Evolutionary conservation across 2,329 filamentous ascomycete species (phyloP).

Genomic region (Aureobasidium sp.): DNA sequence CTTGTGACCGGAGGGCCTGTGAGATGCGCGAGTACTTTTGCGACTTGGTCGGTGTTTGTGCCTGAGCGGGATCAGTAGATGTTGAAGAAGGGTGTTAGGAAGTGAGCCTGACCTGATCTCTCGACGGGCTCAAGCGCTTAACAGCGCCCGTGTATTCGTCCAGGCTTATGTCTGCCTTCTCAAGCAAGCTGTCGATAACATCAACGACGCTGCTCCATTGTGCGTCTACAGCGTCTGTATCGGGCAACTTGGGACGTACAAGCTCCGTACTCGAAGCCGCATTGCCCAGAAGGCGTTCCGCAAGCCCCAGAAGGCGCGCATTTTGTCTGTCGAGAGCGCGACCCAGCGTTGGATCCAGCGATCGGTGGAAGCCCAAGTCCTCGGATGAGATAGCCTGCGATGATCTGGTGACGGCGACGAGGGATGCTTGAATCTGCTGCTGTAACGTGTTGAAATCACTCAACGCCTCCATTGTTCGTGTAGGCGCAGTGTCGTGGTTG

Average conservation of each 20-base stretch:
- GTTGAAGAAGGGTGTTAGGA: background rate
- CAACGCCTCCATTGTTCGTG: slow-evolving; percentile 13
- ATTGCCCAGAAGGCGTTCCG: slow-evolving; percentile 66
- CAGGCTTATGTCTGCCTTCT: slow-evolving; percentile 85
- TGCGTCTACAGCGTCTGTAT: slow-evolving; percentile 77
- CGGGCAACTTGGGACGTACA: slow-evolving; percentile 52
- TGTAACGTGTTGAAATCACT: slow-evolving; percentile 68
- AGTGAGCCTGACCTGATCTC: slow-evolving; percentile 34
- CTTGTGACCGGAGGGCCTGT: slow-evolving; percentile 54
- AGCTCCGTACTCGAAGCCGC: slow-evolving; percentile 63
- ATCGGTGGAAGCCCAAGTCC: slow-evolving; percentile 83
- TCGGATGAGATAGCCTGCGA: slow-evolving; percentile 68
- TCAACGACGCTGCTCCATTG: slow-evolving; percentile 86
- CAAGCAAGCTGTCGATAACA: slow-evolving; percentile 84
- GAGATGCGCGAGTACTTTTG: slow-evolving; percentile 41
- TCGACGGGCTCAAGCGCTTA: slow-evolving; percentile 54
- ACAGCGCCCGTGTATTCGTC: slow-evolving; percentile 94
- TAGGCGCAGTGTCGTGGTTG: background rate
- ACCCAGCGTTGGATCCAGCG: slow-evolving; percentile 65
- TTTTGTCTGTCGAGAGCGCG: slow-evolving; percentile 70
- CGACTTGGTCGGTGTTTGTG: slow-evolving; percentile 12
- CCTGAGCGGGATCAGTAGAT: background rate
- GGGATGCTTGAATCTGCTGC: slow-evolving; percentile 61
- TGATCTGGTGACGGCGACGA: slow-evolving; percentile 69
- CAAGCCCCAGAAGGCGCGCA: slow-evolving; percentile 65